A percentile compares a stretch with the other conserved stretches of the same genome.
Evolutionary conservation across 805 yeast species (phyloP).

Genomic region (Clavispora vitiphila): DNA sequence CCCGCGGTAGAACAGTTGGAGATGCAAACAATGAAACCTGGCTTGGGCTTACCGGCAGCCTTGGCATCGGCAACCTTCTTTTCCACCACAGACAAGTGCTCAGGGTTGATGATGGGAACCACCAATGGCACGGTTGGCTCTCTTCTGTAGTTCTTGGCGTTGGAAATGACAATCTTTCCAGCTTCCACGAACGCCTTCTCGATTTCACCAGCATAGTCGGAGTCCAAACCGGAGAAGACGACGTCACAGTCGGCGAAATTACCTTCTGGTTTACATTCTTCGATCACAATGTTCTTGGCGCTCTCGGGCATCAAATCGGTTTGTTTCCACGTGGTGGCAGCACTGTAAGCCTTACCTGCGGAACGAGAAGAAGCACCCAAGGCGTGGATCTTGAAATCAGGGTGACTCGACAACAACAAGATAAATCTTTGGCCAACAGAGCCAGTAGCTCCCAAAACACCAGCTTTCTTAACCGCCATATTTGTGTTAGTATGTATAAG

Average conservation of each 20-base stretch:
- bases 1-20: slow-evolving; percentile 99
- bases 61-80: slow-evolving; percentile 51
- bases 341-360: slow-evolving; percentile 81
- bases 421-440: slow-evolving; percentile 97
- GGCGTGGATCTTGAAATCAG: slow-evolving; percentile 78
- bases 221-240: slow-evolving; percentile 91
- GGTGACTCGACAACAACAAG: slow-evolving; percentile 76
- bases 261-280: slow-evolving; percentile 68
- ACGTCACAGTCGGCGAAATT: slow-evolving; percentile 85
- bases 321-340: slow-evolving; percentile 94
- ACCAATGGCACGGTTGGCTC: slow-evolving; percentile 82
- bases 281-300: slow-evolving; percentile 60
- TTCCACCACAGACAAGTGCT: slow-evolving; percentile 74
- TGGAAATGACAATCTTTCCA: slow-evolving; percentile 83
- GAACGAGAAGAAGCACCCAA: slow-evolving; percentile 93
- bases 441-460: slow-evolving; percentile 98
- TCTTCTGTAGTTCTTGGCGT: slow-evolving; percentile 95
- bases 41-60: slow-evolving; percentile 49
- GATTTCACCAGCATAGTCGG: slow-evolving; percentile 88
- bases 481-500: neutral
- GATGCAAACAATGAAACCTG: slow-evolving; percentile 89
- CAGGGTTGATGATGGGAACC: slow-evolving; percentile 93
- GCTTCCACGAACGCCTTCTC: slow-evolving; percentile 79
- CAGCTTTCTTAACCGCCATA: slow-evolving; percentile 48
- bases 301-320: slow-evolving; percentile 70